Percentiles rank a stretch among this genome's conserved stretches.
Evolutionary conservation across 305 asterid species (phyloP).

Genomic region (Fraxinus angustifolia): DNA sequence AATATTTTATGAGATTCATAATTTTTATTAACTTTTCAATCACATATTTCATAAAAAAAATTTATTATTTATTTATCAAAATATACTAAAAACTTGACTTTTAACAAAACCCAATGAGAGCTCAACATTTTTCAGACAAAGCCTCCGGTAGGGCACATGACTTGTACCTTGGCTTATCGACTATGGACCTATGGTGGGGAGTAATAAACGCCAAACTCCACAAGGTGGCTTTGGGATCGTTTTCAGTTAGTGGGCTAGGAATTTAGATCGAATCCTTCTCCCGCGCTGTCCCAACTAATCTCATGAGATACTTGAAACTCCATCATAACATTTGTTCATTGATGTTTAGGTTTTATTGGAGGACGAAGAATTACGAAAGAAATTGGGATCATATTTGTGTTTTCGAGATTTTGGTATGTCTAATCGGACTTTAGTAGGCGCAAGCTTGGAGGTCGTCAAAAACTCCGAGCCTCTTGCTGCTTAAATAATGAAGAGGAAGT

Average conservation of each 20-base stretch:
- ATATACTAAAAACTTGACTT: too few relatives aligned
- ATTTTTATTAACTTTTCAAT: too few relatives aligned
- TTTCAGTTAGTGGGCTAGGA: too few relatives aligned
- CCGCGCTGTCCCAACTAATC: background rate
- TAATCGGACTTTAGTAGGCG: background rate
- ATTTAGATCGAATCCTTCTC: too few relatives aligned
- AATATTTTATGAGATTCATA: too few relatives aligned
- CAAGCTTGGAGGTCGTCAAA: background rate
- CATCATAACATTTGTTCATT: background rate
- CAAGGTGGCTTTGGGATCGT: background rate
- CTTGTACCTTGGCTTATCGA: too few relatives aligned
- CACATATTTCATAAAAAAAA: too few relatives aligned
- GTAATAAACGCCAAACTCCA: background rate
- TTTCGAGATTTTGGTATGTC: background rate
- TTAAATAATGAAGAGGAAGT: background rate
- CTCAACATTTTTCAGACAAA: too few relatives aligned
- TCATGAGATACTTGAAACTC: background rate
- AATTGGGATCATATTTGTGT: background rate
- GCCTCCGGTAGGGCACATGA: too few relatives aligned
- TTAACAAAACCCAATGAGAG: too few relatives aligned
- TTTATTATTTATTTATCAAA: too few relatives aligned
- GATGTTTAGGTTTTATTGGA: background rate
- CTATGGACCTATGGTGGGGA: too few relatives aligned
- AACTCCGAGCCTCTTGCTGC: background rate
- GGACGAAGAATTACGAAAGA: background rate